These are phyloP conservation scores for Xylaria grammica DNA, from an alignment of 495 filamentous ascomycete species.

Conservation along the genomic window DNA sequence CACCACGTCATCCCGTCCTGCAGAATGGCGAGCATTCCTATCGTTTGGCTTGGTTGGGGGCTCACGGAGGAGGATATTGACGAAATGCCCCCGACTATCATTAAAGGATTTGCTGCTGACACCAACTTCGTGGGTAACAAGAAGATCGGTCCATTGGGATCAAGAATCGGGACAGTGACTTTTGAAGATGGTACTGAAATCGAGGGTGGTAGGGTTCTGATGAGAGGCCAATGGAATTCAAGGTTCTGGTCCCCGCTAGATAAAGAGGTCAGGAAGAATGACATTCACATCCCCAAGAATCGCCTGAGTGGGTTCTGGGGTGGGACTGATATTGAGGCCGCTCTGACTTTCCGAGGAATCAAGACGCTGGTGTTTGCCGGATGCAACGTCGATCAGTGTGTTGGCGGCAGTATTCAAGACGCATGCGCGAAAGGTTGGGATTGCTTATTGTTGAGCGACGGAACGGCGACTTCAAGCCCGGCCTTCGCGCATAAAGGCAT, in stretches of 20 bases:
- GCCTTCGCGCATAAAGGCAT: not conserved
- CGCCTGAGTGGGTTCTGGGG: constrained; percentile 42
- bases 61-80: constrained; percentile 40
- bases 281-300: constrained; percentile 43
- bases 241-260: constrained; percentile 24
- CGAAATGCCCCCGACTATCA: constrained; percentile 42
- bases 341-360: constrained; percentile 37
- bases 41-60: constrained; percentile 42
- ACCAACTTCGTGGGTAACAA: not conserved
- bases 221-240: constrained; percentile 45
- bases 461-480: constrained; percentile 3
- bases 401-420: constrained; percentile 36
- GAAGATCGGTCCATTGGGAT: constrained; percentile 15
- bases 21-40: constrained; percentile 30
- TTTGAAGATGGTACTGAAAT: constrained; percentile 32
- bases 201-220: constrained; percentile 34
- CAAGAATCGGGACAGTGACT: constrained; percentile 39
- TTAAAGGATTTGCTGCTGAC: not conserved
- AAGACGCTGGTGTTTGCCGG: constrained; percentile 37
- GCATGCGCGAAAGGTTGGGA: constrained; percentile 27
- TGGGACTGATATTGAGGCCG: constrained; percentile 32
- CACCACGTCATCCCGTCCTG: constrained; percentile 23
- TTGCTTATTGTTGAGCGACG: constrained; percentile 11
- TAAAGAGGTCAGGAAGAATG: constrained; percentile 18
- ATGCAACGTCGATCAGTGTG: constrained; percentile 34